Evolutionary conservation across 768 basidiomycete species (phyloP).

Genomic region (Phanerodontia chrysosporium): DNA sequence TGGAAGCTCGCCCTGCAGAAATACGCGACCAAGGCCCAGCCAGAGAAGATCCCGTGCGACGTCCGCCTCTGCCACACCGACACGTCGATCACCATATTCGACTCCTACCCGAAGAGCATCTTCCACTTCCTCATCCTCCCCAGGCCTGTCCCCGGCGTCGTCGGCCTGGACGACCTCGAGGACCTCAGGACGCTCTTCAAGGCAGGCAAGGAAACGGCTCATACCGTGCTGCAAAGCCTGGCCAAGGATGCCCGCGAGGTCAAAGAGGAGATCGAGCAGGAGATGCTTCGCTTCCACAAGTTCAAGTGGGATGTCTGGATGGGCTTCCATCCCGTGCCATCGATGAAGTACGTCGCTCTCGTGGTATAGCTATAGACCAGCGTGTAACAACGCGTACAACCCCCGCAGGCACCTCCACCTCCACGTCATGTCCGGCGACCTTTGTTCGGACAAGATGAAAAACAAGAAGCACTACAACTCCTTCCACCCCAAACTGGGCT

Average conservation of each 20-base stretch:
- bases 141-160: conserved; percentile 34
- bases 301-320: conserved; percentile 75
- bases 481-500: conserved; percentile 80
- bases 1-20: neutral
- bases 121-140: conserved; percentile 91
- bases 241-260: conserved; percentile 52
- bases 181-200: conserved; percentile 54
- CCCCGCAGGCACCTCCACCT: conserved; percentile 69
- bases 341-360: conserved; percentile 86
- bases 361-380: no score
- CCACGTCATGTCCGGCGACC: conserved; percentile 80
- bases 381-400: no score
- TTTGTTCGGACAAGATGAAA: conserved; percentile 68
- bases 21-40: neutral
- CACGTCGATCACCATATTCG: conserved; percentile 62
- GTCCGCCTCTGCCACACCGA: conserved; percentile 48
- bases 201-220: conserved; percentile 50
- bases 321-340: conserved; percentile 84
- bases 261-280: conserved; percentile 62
- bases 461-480: conserved; percentile 90
- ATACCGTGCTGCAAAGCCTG: conserved; percentile 48
- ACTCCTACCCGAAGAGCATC: conserved; percentile 76
- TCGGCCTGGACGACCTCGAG: conserved; percentile 37
- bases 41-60: neutral
- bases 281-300: conserved; percentile 74